Evolutionary conservation across 805 yeast species (phyloP), one percentile per base, ranked within the genome.

Genomic region (Diddensiella transvaalensis): DNA sequence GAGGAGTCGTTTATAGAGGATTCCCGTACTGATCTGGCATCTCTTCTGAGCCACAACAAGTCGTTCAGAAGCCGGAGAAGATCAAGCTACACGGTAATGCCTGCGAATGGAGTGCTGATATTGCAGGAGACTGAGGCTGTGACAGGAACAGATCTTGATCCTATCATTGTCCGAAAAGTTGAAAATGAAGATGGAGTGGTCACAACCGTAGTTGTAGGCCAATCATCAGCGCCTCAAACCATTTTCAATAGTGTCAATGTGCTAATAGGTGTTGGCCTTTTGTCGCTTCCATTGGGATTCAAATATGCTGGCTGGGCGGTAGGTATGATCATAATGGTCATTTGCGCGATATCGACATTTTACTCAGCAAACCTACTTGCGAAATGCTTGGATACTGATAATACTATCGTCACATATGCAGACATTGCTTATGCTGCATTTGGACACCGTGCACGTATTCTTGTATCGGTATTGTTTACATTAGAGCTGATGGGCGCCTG

Each of bases 361-460:
- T 81, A 87, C 73, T 82, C 93, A 1, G 96, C 96, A 5, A 74
- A 75, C 3, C 69, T 87, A 44, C 71, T 89, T 49, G 82, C 91
- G 11, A 74, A 77, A 50, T 82, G 95, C 55, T 75, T 88, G 75
- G 88, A 83, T 53, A 83, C 88, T 0, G 93, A 88, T 67, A 82
- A 78, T 13, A 82, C 93, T 0, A 68, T 88, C 46, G 81, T 84
- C 73, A 85, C 96, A 0, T 89, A 88, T 64, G 95, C 96, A 0
- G 96, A 89, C 68, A 72, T 89, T 42, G 95, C 95, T 2, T 83
- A 79, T 58, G 86, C 87, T n/a, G 85, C 90, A 0, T 87, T 83
- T 61, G 96, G 96, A 1, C 70, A 84, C 2, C 72, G 71, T 26
- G 95, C 93, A 2, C 77, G 95, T 58, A 71, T 86, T 2, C 63